These are phyloP conservation scores for Chlorociboria aeruginascens DNA, from an alignment of 495 filamentous ascomycete genomes.

Conservation along the genomic window DNA sequence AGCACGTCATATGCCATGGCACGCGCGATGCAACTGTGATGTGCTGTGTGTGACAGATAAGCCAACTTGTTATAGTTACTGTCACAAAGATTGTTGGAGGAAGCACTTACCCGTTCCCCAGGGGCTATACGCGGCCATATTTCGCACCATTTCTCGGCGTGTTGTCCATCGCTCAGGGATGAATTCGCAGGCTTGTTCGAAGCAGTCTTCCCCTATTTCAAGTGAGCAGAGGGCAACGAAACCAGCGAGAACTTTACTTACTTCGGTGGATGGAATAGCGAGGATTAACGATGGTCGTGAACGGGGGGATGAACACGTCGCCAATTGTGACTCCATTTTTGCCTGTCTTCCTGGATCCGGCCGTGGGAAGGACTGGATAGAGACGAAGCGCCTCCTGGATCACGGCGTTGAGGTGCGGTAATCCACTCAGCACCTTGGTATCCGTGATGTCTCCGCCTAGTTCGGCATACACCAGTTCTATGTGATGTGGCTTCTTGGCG, in stretches of 20 bases:
- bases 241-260: too few relatives aligned
- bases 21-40: too few relatives aligned
- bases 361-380: constrained; percentile 28
- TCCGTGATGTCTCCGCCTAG: too few relatives aligned
- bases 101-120: constrained; percentile 38
- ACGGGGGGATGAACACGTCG: constrained; percentile 31
- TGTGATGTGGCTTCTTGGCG: too few relatives aligned
- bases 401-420: constrained; percentile 34
- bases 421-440: constrained; percentile 7
- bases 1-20: too few relatives aligned
- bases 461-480: too few relatives aligned
- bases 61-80: too few relatives aligned
- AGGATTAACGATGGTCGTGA: constrained; percentile 1
- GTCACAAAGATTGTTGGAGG: too few relatives aligned
- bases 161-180: constrained; percentile 45
- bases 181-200: constrained; percentile 26
- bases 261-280: constrained; percentile 1
- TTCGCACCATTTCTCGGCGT: constrained; percentile 29
- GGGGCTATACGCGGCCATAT: constrained; percentile 37
- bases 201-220: constrained; percentile 4
- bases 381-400: constrained; percentile 45
- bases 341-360: constrained; percentile 27
- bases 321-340: constrained; percentile 32
- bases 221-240: too few relatives aligned
- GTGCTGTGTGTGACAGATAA: too few relatives aligned